Percentiles rank a stretch among this genome's conserved stretches.
These are phyloP conservation scores for Botryotinia globosa DNA, from an alignment of 2,329 filamentous ascomycete genomes.

Conservation along the genomic window DNA sequence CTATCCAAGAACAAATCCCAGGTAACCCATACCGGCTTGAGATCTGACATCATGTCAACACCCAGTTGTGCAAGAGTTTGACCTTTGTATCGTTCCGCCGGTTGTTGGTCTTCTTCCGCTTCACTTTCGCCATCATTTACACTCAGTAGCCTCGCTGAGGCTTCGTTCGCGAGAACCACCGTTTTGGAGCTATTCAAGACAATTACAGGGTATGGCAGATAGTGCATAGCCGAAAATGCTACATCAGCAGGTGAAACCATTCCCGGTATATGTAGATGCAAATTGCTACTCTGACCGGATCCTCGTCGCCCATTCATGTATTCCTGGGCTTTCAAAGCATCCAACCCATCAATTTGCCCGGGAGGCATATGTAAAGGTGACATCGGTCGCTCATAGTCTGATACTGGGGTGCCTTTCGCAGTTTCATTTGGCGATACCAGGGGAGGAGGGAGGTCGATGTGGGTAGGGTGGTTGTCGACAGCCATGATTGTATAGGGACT, in stretches of 20 bases:
- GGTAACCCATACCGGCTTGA: conserved; percentile 55
- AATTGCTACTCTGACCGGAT: conserved; percentile 22
- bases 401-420: conserved; percentile 2
- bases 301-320: conserved; percentile 26
- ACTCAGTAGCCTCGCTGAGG: conserved; percentile 67
- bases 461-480: conserved; percentile 9
- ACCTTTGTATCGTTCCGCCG: conserved; percentile 59
- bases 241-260: conserved; percentile 51
- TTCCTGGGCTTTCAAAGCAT: conserved; percentile 26
- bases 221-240: conserved; percentile 68
- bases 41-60: conserved; percentile 70
- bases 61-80: conserved; percentile 67
- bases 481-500: neutral
- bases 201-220: conserved; percentile 68
- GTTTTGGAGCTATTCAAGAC: conserved; percentile 68
- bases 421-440: neutral
- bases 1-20: conserved; percentile 59
- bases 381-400: conserved; percentile 23
- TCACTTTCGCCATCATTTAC: conserved; percentile 47
- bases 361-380: conserved; percentile 33
- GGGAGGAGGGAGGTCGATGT: conserved; percentile 10
- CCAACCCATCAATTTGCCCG: conserved; percentile 35
- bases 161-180: conserved; percentile 70
- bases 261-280: conserved; percentile 43
- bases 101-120: conserved; percentile 41